A percentile compares a stretch with the other conserved stretches of the same genome.
These are phyloP conservation scores for Leccinum subgranulosum DNA, from an alignment of 768 basidiomycete genomes.

Conservation along the genomic window DNA sequence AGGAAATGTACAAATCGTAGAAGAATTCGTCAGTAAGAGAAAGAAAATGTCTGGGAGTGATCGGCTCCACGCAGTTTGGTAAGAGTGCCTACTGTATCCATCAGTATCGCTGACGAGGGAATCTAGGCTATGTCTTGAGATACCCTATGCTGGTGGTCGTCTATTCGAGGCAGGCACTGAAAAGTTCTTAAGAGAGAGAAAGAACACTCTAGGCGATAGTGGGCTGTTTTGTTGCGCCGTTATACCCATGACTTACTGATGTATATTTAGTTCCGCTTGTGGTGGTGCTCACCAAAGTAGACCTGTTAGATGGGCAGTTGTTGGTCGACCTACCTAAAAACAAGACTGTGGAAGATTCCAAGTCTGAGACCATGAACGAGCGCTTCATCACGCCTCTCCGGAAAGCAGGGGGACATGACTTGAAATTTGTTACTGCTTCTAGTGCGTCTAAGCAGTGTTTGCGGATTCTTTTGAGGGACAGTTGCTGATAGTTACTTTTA, in stretches of 20 bases:
- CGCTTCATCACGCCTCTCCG: neutral
- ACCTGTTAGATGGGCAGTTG: conserved; percentile 4
- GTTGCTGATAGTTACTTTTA: neutral
- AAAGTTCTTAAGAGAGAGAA: conserved; percentile 3
- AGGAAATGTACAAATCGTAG: conserved; percentile 5
- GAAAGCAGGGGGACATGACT: neutral
- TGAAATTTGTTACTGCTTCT: conserved; percentile 9
- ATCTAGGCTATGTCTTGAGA: conserved; percentile 17
- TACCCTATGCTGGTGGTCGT: conserved; percentile 11
- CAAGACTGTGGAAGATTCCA: neutral
- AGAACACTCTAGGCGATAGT: conserved; percentile 8
- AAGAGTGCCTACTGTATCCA: neutral
- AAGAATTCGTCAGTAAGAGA: conserved; percentile 1
- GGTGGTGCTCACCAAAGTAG: conserved; percentile 16
- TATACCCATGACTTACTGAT: conserved; percentile 3
- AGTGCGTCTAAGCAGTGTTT: neutral
- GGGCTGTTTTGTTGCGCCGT: neutral
- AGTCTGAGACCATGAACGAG: neutral
- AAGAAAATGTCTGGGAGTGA: neutral
- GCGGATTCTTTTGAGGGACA: neutral
- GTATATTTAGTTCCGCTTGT: conserved; percentile 2
- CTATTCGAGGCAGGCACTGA: conserved; percentile 15
- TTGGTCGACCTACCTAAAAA: neutral
- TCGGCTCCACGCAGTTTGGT: conserved; percentile 17
- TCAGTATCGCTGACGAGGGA: neutral